Evolutionary conservation across 192 early-diverging fungal genomes (phyloP), one percentile per base, ranked within the genome.

Genomic region (Cladochytrium replicatum): DNA sequence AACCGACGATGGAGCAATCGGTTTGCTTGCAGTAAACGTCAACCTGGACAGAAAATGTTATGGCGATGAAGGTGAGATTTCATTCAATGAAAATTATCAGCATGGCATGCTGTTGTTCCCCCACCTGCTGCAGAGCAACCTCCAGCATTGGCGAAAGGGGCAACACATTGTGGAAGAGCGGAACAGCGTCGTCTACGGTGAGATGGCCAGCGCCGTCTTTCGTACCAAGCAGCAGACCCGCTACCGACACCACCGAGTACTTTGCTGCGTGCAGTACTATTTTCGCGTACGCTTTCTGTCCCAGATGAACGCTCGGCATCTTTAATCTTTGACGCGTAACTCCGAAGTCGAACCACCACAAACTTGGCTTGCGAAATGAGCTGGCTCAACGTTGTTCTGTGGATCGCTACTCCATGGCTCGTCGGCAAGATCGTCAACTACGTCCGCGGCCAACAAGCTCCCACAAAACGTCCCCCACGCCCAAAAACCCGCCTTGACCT

Each of bases 91-190:
- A 13, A 37, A 37, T 13, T 37, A 37, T 13, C 17, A 37, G 17
- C 13, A 17, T 37, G 17, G 17, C 17, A 37, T 37, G 34, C 34
- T 15, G 19, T 28, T 32, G 28, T n/a, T 29, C 32, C 19, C 42
- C 29, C 67, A 82, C 84, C 73, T 88, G 87, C 43, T 88, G 81
- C 49, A 92, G 62, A 24, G 89, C 88, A 4, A 86, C 72, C 60
- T 92, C 87, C 7, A 87, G 69, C 78, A 89, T 85, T 40, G 89
- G 85, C 0, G 87, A 74, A 52, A 90, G 67, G 11, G 77, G 75
- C 26, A 72, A 71, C 77, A 84, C 84, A 50, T 82, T 77, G 71
- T 95, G 92, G 46, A 86, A 77, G 13, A 90, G 69, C 34, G 92
- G 89, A 21, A 95, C 59, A 29, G 83, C 88, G 62, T 86, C 85